Conservation (phyloP, 495 filamentous ascomycete genomes). For the Penicillium malachiteum region DNA sequence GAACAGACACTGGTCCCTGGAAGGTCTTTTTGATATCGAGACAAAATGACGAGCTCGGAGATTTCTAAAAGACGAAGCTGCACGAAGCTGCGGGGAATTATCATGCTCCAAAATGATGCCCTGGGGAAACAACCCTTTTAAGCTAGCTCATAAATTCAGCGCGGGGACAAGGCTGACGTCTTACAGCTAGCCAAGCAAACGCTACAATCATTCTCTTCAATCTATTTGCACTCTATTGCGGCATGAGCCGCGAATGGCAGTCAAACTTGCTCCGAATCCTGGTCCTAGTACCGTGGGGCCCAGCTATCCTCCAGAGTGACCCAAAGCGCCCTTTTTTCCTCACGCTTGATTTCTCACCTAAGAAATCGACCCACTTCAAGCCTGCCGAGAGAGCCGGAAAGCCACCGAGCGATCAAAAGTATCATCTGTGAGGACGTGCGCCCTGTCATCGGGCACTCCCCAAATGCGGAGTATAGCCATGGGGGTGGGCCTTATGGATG, state of each 20-base stretch:
- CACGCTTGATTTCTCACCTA: neutral
- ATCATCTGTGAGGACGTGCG: neutral
- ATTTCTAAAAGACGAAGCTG: neutral
- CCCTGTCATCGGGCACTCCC: conserved; percentile 5
- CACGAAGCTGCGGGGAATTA: neutral
- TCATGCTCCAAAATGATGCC: neutral
- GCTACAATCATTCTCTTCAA: neutral
- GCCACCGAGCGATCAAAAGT: neutral
- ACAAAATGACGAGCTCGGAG: neutral
- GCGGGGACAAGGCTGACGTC: conserved; percentile 2
- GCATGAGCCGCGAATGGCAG: conserved; percentile 5
- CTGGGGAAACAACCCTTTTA: conserved; percentile 8
- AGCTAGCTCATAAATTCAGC: neutral
- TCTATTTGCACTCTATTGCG: neutral
- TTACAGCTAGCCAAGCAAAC: neutral
- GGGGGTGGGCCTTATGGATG: conserved; percentile 8
- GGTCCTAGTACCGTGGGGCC: conserved; percentile 1
- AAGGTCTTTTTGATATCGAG: neutral
- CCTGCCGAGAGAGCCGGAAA: conserved; percentile 3
- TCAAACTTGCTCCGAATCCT: neutral
- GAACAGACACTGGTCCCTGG: neutral
- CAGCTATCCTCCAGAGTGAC: neutral
- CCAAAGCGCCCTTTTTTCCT: neutral
- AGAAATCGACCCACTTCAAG: neutral
- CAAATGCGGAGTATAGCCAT: conserved; percentile 11